Base-by-base conservation (phyloP, 345 rosid genomes). In the Gossypium raimondii region DNA sequence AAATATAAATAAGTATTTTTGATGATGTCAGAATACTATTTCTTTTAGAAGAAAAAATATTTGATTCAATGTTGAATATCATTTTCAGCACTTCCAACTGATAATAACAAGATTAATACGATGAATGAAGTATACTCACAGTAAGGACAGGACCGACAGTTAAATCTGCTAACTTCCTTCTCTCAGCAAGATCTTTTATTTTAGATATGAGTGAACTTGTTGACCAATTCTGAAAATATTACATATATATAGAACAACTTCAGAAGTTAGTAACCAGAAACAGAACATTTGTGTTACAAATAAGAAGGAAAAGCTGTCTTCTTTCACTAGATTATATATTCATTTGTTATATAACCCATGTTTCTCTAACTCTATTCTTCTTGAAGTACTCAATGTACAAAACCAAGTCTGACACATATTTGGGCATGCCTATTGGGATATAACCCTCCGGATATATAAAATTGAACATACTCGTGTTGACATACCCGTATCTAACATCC, bases 81-180 rank as follows among this genome's bases (percentile, higher is more conserved):
- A 29, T 20, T 57, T 18, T 57, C 4, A 20, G 43, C 43, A 55
- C 24, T 20, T 27, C 65, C 45, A 1, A 60, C 3, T 45, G 11
- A 62, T 3, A 17, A 27, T 16, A 53, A 52, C 52, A 70, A 34
- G 61, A 70, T 34, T 17, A 61, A 45, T 13, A 53, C 29, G 14
- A 45, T 7, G 51, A 12, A 61, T 59, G 2, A 14, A 73, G 73
- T 57, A 83, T 17, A 84, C 97, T 87, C 86, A 95, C 99, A 10
- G 97, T 95, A 64, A 95, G 94, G 78, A 95, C 93, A 41, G 99
- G 99, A 53, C 99, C 99, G 76, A 93, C 61, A 12, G 97, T 93
- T 74, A 95, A 81, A 84, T 95, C 98, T 84, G 85, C 96, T 71
- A 95, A 75, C 79, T 93, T 95, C 81, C 99, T 87, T 85, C 99